A percentile compares a stretch with the other conserved stretches of the same genome.
phyloP scores from a whole-genome alignment of 176 grass and related monocot genomes.

The Carex kokanica region DNA sequence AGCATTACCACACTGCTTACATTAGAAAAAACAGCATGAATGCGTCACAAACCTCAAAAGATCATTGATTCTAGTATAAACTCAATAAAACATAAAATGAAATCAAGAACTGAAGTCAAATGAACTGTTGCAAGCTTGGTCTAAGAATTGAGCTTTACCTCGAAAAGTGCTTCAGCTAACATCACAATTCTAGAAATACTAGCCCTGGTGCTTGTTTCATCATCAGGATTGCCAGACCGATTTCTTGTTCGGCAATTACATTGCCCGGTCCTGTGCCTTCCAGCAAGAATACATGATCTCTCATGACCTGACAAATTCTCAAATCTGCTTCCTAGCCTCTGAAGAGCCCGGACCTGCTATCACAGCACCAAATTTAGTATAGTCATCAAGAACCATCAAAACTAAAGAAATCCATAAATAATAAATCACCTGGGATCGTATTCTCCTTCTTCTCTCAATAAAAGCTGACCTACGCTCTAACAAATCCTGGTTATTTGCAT shows the following conservation, averaged over 20 bases:
- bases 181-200: conserved; percentile 99
- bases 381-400: background rate
- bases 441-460: conserved; percentile 90
- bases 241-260: conserved; percentile 71
- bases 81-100: conserved; percentile 12
- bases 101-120: conserved; percentile 15
- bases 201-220: conserved; percentile 61
- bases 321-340: conserved; percentile 91
- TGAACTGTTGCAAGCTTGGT: background rate
- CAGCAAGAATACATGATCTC: conserved; percentile 86
- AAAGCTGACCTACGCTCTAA: conserved; percentile 87
- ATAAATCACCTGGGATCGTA: conserved; percentile 80
- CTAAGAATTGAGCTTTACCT: conserved; percentile 44
- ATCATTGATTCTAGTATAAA: background rate
- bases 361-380: conserved; percentile 4
- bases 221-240: conserved; percentile 62
- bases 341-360: conserved; percentile 83
- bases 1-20: background rate
- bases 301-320: conserved; percentile 87
- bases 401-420: conserved; percentile 31
- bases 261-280: conserved; percentile 73
- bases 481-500: conserved; percentile 52
- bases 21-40: background rate
- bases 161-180: conserved; percentile 92
- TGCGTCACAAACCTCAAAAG: background rate